phyloP scores from a whole-genome alignment of 768 basidiomycete genomes.

The Hygrophorus pudorinus region DNA sequence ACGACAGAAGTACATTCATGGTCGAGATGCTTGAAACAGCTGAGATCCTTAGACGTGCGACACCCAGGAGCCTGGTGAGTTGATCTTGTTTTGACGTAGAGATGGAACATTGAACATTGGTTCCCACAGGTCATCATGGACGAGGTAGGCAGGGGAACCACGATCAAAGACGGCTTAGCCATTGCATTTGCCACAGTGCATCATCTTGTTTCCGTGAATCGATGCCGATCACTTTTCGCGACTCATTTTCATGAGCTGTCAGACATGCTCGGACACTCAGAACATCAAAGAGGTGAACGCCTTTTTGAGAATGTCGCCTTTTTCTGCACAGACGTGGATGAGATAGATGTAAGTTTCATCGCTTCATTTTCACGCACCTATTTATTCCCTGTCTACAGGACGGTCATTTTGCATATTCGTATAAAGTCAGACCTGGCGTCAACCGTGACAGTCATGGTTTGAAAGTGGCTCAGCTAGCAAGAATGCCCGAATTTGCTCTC shows the following conservation, averaged over 20 bases:
- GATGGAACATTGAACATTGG: constrained; percentile 1
- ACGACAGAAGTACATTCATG: constrained; percentile 95
- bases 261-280: constrained; percentile 63
- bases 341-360: constrained; percentile 48
- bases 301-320: constrained; percentile 61
- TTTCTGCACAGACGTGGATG: constrained; percentile 84
- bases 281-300: constrained; percentile 31
- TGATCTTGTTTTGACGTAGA: background rate
- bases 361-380: background rate
- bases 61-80: constrained; percentile 70
- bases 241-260: constrained; percentile 98
- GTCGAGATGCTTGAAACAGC: constrained; percentile 96
- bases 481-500: constrained; percentile 61
- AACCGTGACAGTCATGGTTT: constrained; percentile 88
- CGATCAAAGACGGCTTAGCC: constrained; percentile 83
- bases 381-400: constrained; percentile 33
- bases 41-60: constrained; percentile 80
- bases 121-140: constrained; percentile 94
- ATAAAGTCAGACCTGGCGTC: constrained; percentile 70
- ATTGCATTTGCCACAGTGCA: constrained; percentile 89
- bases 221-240: constrained; percentile 84
- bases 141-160: constrained; percentile 96
- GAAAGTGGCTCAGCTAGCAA: constrained; percentile 82
- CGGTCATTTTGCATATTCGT: constrained; percentile 74
- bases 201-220: constrained; percentile 62